Base-by-base conservation (phyloP, 208 protist genomes). In the Trypanosoma avium region DNA sequence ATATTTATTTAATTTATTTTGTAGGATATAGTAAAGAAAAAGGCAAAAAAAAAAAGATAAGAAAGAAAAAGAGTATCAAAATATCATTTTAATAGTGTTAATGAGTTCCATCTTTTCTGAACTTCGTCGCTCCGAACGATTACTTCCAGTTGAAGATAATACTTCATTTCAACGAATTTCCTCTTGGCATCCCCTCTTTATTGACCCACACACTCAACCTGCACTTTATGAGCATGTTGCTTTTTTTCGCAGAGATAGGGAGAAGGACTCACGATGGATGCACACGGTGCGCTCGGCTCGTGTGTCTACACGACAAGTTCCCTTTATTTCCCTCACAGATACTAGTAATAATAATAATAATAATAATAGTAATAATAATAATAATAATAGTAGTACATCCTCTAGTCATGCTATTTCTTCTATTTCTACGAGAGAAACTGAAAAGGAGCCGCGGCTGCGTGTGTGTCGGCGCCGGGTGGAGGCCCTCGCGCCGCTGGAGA, bases 61-160 rank as follows among this genome's bases (percentile, higher is more conserved):
- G n/a, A n/a, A n/a, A n/a, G n/a, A n/a, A n/a, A n/a, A n/a, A n/a
- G n/a, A n/a, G 10, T 38, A 38, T 38, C 5, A 5, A 38, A 13
- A 38, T 38, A 38, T 38, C 13, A 46, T 60, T 43, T 43, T 54
- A 26, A n/a, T 36, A 52, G 12, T 27, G 6, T 17, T 0, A 8
- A 88, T 88, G 82, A 78, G 71, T 36, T 71, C 64, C 50, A 66
- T 71, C 33, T 79, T 72, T 32, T 65, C 60, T 12, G 74, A 69
- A 15, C 65, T 82, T 40, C 58, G 70, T 4, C 83, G 83, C 27
- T 76, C 74, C 32, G 74, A 84, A 36, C 73, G 83, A 17, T 61
- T 90, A 30, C 75, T 90, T 12, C 83, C 83, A 15, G 67, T 90
- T 15, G 76, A 84, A 38, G 73, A 72, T 7, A 46, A 56, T 10